Percentiles rank a stretch among this genome's conserved stretches.
phyloP scores from a whole-genome alignment of 192 early-diverging fungal genomes.

The Podila horticola region DNA sequence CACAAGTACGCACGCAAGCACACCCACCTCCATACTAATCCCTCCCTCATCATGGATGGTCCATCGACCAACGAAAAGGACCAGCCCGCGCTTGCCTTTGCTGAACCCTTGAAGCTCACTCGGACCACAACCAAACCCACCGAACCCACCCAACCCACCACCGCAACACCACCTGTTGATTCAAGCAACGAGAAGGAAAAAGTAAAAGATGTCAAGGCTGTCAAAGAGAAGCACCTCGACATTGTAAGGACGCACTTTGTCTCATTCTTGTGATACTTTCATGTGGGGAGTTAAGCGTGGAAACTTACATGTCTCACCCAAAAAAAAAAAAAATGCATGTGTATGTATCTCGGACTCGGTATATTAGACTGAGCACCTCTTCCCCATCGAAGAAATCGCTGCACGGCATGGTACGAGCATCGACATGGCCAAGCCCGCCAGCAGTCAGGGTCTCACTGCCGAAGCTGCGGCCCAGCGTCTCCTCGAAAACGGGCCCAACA shows the following conservation, averaged over 20 bases:
- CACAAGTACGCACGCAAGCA: background rate
- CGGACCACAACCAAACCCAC: constrained; percentile 27
- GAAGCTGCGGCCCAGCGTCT: constrained; percentile 71
- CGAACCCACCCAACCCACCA: background rate
- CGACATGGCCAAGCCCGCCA: constrained; percentile 67
- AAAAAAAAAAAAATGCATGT: background rate
- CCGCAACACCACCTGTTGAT: background rate
- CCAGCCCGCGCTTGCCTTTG: constrained; percentile 8
- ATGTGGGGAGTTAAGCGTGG: too few species aligned
- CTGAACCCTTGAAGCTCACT: constrained; percentile 18
- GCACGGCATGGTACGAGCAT: constrained; percentile 49
- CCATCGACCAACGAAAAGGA: constrained; percentile 10
- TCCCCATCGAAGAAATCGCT: constrained; percentile 54
- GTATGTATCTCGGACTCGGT: background rate
- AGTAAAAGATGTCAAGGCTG: background rate
- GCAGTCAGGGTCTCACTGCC: constrained; percentile 75
- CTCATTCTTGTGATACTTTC: background rate
- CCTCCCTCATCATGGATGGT: background rate
- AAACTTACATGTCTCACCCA: too few species aligned
- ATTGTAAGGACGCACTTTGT: constrained; percentile 21
- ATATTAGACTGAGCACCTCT: constrained; percentile 57
- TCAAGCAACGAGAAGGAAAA: constrained; percentile 10
- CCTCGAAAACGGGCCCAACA: constrained; percentile 80
- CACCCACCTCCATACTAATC: background rate
- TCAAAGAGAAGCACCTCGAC: constrained; percentile 28